These are phyloP conservation scores for Aspergillus puulaauensis DNA, from an alignment of 2,329 filamentous ascomycete species.

Conservation along the genomic window DNA sequence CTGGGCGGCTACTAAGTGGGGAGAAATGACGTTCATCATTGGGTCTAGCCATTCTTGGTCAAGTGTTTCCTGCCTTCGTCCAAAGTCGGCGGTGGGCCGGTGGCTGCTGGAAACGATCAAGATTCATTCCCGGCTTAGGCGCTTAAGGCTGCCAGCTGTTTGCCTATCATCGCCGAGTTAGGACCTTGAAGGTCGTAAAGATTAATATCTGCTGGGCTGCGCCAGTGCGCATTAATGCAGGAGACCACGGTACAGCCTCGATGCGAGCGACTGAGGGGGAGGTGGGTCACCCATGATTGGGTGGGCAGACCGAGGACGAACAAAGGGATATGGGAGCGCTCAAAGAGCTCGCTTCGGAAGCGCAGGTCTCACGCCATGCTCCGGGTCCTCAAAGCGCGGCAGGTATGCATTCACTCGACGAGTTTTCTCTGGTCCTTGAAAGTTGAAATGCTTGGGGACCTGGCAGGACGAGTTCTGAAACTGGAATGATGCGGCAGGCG, in stretches of 20 bases:
- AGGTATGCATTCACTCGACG: neutral
- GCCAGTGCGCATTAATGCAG: slow-evolving; percentile 8
- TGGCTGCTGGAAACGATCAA: slow-evolving; percentile 7
- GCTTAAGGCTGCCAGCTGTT: slow-evolving; percentile 7
- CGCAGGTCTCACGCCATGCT: neutral
- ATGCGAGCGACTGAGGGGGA: neutral
- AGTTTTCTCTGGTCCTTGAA: neutral
- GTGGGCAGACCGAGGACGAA: neutral
- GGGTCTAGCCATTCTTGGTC: slow-evolving; percentile 13
- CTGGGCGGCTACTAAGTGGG: slow-evolving; percentile 16
- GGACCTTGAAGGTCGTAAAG: neutral
- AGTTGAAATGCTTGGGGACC: neutral
- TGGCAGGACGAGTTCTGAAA: neutral
- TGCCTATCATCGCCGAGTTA: slow-evolving; percentile 1
- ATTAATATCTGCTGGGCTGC: slow-evolving; percentile 5
- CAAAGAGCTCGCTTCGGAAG: neutral
- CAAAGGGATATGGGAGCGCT: neutral
- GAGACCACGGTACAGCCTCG: slow-evolving; percentile 4
- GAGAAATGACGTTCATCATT: slow-evolving; percentile 17
- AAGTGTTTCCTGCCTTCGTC: slow-evolving; percentile 10
- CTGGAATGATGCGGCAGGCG: slow-evolving; percentile 14
- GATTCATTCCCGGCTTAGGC: slow-evolving; percentile 1
- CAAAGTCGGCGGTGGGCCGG: slow-evolving; percentile 4
- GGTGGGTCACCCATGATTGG: neutral
- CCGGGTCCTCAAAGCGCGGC: too few relatives aligned